Conservation (phyloP, 164 flowering plant species). For the Macadamia tetraphylla region DNA sequence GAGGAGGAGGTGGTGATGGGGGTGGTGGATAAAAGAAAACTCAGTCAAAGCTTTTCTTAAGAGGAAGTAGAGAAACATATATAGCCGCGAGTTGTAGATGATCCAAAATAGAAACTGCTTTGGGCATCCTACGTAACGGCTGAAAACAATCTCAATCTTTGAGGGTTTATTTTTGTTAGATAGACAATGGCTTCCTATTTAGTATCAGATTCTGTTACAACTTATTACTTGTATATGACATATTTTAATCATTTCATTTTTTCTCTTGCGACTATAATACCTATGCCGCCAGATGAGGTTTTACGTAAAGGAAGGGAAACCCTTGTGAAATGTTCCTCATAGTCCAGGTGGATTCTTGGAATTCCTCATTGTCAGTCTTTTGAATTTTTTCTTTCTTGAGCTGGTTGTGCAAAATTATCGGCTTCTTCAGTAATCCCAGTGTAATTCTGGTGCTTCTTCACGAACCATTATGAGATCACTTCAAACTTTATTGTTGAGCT, state of each 20-base stretch:
- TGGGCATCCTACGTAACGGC: no score
- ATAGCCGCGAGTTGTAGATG: no score
- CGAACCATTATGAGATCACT: background rate
- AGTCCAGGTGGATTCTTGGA: slow-evolving; percentile 74
- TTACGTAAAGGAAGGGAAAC: slow-evolving; percentile 98
- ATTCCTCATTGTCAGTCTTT: background rate
- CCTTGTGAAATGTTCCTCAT: slow-evolving; percentile 99
- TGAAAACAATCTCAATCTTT: no score
- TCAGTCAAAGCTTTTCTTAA: no score
- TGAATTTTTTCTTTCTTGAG: background rate
- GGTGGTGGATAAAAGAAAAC: no score
- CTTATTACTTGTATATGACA: slow-evolving; percentile 95
- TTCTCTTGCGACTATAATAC: slow-evolving; percentile 96
- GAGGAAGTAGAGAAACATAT: no score
- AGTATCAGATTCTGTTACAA: slow-evolving; percentile 98
- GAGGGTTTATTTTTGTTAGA: no score
- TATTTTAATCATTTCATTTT: slow-evolving; percentile 99
- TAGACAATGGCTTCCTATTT: slow-evolving; percentile 99
- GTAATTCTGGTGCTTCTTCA: background rate
- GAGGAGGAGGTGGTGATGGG: no score
- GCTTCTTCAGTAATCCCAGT: background rate
- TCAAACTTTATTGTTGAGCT: background rate
- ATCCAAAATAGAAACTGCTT: no score
- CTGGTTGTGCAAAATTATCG: slow-evolving; percentile 2
- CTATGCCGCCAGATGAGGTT: slow-evolving; percentile 99